Evolutionary conservation across 2,329 filamentous ascomycete genomes (phyloP), one percentile per base, ranked within the genome.

Genomic region (Fusarium buxicola): DNA sequence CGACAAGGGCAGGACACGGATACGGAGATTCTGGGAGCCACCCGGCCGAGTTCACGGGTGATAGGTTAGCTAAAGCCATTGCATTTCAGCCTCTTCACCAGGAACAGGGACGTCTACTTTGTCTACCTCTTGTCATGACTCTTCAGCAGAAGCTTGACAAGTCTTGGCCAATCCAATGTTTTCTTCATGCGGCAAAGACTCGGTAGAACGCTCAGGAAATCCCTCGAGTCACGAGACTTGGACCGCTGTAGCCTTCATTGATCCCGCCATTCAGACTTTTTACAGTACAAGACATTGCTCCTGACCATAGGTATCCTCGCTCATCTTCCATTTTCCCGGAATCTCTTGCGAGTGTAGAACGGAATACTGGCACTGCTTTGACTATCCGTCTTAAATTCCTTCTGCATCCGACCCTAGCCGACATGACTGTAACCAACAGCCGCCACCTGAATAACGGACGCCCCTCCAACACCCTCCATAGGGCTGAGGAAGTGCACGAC

Each of bases 401-500:
- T 49, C 34, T 30, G 30, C 41, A 52, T 55, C 53, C 43, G 54
- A 49, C 41, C 55, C 32, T 58, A 44, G 60, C 55, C 51, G 48
- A 55, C 57, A 73, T 73, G 71, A 71, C 71, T 65, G 66, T 61
- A 40, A 52, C 66, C 52, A 69, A 66, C 50, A 52, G 65, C 55
- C 49, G 52, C 35, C 44, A 41, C 30, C 40, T 21, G 21, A 21
- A 56, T 28, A 69, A 68, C 18, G 65, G 56, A 38, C 68, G 61
- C 55, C 61, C 68, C 44, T 64, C 65, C 47, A 51, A 62, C 21
- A 50, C 64, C 53, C 68, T 75, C 16, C 65, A 67, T 61, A 71
- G 74, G 66, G 74, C 74, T 61, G 72, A 68, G 45, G 74, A 76
- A 54, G 63, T 75, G 16, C 59, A 73, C 55, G 69, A 74, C 66